Percentiles rank a stretch among this genome's conserved stretches.
Conservation (phyloP, 192 early-diverging fungal species). For the Tieghemiomyces parasiticus region DNA sequence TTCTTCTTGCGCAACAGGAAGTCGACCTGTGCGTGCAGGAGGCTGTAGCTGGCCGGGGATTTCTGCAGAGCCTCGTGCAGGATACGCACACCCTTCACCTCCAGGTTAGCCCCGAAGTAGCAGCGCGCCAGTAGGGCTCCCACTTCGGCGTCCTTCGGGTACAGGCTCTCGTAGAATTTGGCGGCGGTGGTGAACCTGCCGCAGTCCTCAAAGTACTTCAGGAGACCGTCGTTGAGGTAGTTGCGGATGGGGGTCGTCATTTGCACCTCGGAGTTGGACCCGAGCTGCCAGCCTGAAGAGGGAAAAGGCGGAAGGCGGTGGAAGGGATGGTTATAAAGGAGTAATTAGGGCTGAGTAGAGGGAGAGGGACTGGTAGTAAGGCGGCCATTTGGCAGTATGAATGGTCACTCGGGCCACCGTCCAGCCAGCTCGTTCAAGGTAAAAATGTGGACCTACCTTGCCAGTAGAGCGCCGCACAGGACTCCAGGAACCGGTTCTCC, state of each 20-base stretch:
- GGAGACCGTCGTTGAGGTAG: conserved; percentile 71
- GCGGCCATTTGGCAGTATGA: too few species aligned
- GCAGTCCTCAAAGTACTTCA: conserved; percentile 78
- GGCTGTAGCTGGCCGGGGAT: conserved; percentile 54
- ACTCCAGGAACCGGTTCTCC: conserved; percentile 75
- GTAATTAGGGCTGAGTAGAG: background rate
- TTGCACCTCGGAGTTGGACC: conserved; percentile 87
- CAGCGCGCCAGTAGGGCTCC: conserved; percentile 70
- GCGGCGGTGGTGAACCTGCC: conserved; percentile 68
- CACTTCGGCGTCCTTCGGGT: conserved; percentile 73
- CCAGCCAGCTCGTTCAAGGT: too few species aligned
- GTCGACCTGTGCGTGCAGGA: conserved; percentile 81
- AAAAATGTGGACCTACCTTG: conserved; percentile 38
- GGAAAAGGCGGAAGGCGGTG: background rate
- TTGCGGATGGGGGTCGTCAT: conserved; percentile 83
- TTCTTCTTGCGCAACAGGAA: conserved; percentile 67
- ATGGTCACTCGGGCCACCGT: too few species aligned
- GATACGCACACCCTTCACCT: conserved; percentile 82
- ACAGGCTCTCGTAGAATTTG: conserved; percentile 54
- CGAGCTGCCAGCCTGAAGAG: conserved; percentile 68
- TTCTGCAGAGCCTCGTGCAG: conserved; percentile 71
- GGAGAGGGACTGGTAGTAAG: too few species aligned
- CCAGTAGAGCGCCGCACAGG: conserved; percentile 68
- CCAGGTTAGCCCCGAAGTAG: conserved; percentile 73
- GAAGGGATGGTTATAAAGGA: background rate